Conservation (phyloP, 345 rosid species). For the Salix arbutifolia region DNA sequence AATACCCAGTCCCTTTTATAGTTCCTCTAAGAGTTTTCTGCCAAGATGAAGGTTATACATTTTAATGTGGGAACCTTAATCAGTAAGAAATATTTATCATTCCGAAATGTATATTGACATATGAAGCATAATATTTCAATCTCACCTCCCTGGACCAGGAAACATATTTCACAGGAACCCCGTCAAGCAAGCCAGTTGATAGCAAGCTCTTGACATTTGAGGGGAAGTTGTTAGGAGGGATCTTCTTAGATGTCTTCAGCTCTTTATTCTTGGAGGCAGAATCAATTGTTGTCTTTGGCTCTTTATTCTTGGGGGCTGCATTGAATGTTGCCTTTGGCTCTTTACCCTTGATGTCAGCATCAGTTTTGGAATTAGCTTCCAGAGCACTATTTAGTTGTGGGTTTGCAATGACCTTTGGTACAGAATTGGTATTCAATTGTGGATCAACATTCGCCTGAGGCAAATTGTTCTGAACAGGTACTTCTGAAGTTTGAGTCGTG, state of each 20-base stretch:
- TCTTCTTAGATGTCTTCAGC: constrained; percentile 50
- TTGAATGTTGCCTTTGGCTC: constrained; percentile 4
- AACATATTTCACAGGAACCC: constrained; percentile 79
- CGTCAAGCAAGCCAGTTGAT: constrained; percentile 91
- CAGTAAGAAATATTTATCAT: neutral
- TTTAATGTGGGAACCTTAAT: neutral
- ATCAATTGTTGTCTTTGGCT: constrained; percentile 14
- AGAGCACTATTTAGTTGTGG: constrained; percentile 18
- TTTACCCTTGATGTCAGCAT: constrained; percentile 7
- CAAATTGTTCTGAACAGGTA: constrained; percentile 35
- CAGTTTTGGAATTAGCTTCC: constrained; percentile 44
- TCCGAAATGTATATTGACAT: neutral
- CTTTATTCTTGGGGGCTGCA: constrained; percentile 8
- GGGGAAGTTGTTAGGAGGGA: constrained; percentile 86
- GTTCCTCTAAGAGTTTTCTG: constrained; percentile 68
- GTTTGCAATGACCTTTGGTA: constrained; percentile 31
- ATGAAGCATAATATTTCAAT: neutral
- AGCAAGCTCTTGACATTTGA: constrained; percentile 87
- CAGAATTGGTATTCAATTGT: constrained; percentile 8
- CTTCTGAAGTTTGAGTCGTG: constrained; percentile 40
- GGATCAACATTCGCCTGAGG: constrained; percentile 31
- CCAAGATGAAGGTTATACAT: constrained; percentile 4
- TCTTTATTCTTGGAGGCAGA: constrained; percentile 54
- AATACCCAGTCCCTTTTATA: constrained; percentile 88
- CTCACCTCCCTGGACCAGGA: constrained; percentile 77